These are phyloP conservation scores for Pythium phragmiticola DNA, from an alignment of 352 stramenopile species.

Conservation along the genomic window DNA sequence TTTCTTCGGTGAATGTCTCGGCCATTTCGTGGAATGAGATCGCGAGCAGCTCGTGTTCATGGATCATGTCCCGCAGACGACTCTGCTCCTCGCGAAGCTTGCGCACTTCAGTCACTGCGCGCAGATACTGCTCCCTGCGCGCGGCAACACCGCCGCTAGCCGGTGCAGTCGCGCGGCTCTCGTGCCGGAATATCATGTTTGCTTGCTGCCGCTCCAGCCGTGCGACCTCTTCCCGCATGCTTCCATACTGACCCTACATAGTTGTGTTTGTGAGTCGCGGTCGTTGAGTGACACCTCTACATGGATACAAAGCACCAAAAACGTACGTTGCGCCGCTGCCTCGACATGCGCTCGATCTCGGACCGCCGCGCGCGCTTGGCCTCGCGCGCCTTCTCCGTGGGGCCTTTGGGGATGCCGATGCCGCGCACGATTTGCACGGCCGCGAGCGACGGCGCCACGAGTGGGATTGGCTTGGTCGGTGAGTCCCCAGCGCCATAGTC, in stretches of 20 bases:
- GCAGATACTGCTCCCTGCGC: slow-evolving; percentile 11
- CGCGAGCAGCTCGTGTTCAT: slow-evolving; percentile 14
- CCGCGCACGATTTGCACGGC: slow-evolving; percentile 24
- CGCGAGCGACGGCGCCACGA: not conserved
- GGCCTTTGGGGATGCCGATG: slow-evolving; percentile 17
- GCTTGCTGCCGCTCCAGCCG: slow-evolving; percentile 14
- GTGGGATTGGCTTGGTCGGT: not conserved
- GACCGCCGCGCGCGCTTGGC: slow-evolving; percentile 25
- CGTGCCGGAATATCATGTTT: not conserved
- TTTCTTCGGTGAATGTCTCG: slow-evolving; percentile 15
- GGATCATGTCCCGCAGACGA: slow-evolving; percentile 12
- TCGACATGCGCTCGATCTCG: slow-evolving; percentile 27
- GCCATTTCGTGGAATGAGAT: slow-evolving; percentile 16
- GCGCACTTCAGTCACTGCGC: slow-evolving; percentile 9
- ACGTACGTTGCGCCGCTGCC: slow-evolving; percentile 22
- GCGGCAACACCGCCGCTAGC: not conserved
- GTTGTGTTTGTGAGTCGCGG: not conserved
- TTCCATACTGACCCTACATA: slow-evolving; percentile 16
- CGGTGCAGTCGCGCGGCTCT: no score
- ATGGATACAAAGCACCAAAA: not conserved
- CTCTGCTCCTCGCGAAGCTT: slow-evolving; percentile 19
- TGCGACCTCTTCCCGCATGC: slow-evolving; percentile 18
- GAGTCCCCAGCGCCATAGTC: not conserved
- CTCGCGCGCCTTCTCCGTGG: slow-evolving; percentile 13
- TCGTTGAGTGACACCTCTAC: not conserved